phyloP scores from a whole-genome alignment of 2,329 filamentous ascomycete genomes.

The Sporothrix mexicana region DNA sequence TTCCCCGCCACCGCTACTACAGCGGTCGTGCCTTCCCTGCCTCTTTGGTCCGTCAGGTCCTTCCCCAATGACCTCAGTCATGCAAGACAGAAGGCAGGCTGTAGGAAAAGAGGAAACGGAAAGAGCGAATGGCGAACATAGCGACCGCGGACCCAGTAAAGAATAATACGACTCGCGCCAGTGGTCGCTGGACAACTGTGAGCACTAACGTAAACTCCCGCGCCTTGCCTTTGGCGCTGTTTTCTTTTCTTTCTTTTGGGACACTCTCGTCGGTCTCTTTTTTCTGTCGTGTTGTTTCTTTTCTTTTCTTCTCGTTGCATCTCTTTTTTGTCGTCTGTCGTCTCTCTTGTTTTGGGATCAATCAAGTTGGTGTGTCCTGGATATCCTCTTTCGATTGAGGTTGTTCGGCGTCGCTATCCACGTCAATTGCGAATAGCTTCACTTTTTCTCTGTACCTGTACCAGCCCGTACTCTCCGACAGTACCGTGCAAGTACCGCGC shows the following conservation, averaged over 20 bases:
- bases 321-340: not conserved
- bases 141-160: conserved; percentile 5
- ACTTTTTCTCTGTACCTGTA: not conserved
- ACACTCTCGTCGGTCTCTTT: not conserved
- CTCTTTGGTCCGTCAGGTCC: not conserved
- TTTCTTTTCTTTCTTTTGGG: not conserved
- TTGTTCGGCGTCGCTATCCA: not conserved
- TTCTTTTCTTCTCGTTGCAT: conserved; percentile 3
- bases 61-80: not conserved
- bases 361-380: not conserved
- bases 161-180: conserved; percentile 19
- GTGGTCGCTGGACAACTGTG: not conserved
- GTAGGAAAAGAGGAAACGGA: not conserved
- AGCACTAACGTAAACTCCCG: not conserved
- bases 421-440: conserved; percentile 25
- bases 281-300: not conserved
- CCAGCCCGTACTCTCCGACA: not conserved
- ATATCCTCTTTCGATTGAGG: conserved; percentile 10
- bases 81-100: conserved; percentile 13
- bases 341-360: not conserved
- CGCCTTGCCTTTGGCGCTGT: not conserved
- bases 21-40: not conserved
- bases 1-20: conserved; percentile 19
- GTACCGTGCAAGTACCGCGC: no score
- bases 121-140: conserved; percentile 24